These are phyloP conservation scores for Metschnikowia lachancei DNA, from an alignment of 805 yeast species.

Conservation along the genomic window DNA sequence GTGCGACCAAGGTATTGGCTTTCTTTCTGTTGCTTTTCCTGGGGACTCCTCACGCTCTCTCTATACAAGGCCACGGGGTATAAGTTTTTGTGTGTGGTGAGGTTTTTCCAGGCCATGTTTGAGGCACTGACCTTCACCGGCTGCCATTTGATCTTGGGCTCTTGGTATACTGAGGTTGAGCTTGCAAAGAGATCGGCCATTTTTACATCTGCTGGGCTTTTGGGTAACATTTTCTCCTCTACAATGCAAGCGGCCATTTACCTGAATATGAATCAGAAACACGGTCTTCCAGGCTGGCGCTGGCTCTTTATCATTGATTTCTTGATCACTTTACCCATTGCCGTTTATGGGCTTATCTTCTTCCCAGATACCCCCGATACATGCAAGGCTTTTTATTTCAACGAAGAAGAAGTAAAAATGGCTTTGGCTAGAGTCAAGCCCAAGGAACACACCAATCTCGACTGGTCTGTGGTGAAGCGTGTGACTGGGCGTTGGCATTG, in stretches of 20 bases:
- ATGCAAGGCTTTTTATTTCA: constrained; percentile 35
- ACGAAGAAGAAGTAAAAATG: constrained; percentile 24
- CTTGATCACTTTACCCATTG: constrained; percentile 51
- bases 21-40: constrained; percentile 49
- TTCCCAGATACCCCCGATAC: constrained; percentile 60
- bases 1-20: constrained; percentile 59
- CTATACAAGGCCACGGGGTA: constrained; percentile 47
- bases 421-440: constrained; percentile 13
- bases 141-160: constrained; percentile 51
- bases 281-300: constrained; percentile 54
- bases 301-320: constrained; percentile 70
- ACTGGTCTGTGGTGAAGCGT: constrained; percentile 33
- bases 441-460: constrained; percentile 10
- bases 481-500: constrained; percentile 53
- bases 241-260: constrained; percentile 56
- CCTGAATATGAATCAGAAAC: constrained; percentile 42
- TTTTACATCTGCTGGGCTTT: constrained; percentile 52
- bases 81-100: constrained; percentile 50
- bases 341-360: constrained; percentile 43
- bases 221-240: constrained; percentile 55
- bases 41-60: constrained; percentile 57
- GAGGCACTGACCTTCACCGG: constrained; percentile 59
- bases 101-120: constrained; percentile 61
- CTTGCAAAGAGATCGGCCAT: constrained; percentile 51
- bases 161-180: constrained; percentile 51